Conservation (phyloP, 1,284 basidiomycete species). For the Pterula multifida region DNA sequence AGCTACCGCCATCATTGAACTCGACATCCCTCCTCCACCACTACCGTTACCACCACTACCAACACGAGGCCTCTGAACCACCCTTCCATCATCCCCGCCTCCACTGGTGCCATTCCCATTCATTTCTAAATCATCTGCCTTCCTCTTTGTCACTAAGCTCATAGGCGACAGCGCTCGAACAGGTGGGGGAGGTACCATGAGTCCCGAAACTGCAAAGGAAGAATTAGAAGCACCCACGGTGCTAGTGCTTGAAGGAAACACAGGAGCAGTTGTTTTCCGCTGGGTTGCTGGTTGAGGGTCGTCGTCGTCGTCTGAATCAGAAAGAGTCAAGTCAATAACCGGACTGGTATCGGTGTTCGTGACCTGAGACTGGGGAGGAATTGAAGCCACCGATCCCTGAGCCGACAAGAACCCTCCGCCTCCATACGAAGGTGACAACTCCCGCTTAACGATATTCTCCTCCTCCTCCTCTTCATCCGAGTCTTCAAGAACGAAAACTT, state of each 20-base stretch:
- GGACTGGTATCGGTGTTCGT: conserved; percentile 18
- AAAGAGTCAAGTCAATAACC: conserved; percentile 68
- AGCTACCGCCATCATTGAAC: not conserved
- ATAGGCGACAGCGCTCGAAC: not conserved
- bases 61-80: not conserved
- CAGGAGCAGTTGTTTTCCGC: not conserved
- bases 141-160: too few species aligned
- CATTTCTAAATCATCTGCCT: not conserved
- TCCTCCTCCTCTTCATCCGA: conserved; percentile 71
- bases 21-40: not conserved
- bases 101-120: not conserved
- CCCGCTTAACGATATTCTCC: conserved; percentile 58
- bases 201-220: not conserved
- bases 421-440: conserved; percentile 49
- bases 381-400: conserved; percentile 19
- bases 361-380: conserved; percentile 14
- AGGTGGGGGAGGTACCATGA: not conserved
- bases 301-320: conserved; percentile 55
- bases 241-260: not conserved
- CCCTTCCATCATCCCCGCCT: not conserved
- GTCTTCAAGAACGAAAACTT: conserved; percentile 61
- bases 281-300: conserved; percentile 17
- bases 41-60: not conserved
- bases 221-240: not conserved
- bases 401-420: conserved; percentile 28